Base-by-base conservation (phyloP, 495 filamentous ascomycete species). In the Penicillium fimorum region DNA sequence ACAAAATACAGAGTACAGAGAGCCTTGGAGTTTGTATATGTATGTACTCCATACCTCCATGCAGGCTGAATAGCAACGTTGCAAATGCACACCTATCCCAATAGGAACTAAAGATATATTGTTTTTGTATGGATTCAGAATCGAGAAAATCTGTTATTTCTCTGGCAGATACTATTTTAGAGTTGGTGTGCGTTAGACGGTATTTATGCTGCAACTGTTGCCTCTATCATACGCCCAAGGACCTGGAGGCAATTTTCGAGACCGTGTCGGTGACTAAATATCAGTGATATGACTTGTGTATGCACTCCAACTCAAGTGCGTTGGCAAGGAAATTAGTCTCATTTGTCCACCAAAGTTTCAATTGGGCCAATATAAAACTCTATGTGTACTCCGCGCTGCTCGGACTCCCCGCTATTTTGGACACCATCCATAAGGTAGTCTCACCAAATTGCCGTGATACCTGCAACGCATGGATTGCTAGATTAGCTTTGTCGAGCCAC, bases 381-480 rank as follows among this genome's bases (percentile, higher is more conserved):
- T 9, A 41, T 53, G 49, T 56, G 58, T 57, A 33, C 33, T 57
- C 42, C 15, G 40, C 53, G 38, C 47, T 33, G 18, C 43, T 45
- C 38, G 15, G 25, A 17, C 7, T 42, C 27, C 30, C 8, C 48
- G 20, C 11, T 43, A 1, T 30, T 25, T 17, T 53, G 18, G 27
- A 38, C 25, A 53, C 51, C 15, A 50, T 49, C 44, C 37, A 61
- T 62, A 42, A 32, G 47, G 29, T 25, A 51, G 66, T 66, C 27
- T 59, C 47, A 64, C 63, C 25, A 20, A 15, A 9, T 5, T 11
- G 15, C 17, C 53, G 63, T 64, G 46, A 55, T 51, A 69, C 66
- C 60, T 50, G 25, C 56, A 62, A 59, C 43, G 55, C 66, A 64
- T 66, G 44, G 43, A 51, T 60, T 55, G 32, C 56, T 35, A 32